Evolutionary conservation across 176 grass and related monocot species (phyloP), one percentile per base, ranked within the genome.

Genomic region (Themeda triandra): DNA sequence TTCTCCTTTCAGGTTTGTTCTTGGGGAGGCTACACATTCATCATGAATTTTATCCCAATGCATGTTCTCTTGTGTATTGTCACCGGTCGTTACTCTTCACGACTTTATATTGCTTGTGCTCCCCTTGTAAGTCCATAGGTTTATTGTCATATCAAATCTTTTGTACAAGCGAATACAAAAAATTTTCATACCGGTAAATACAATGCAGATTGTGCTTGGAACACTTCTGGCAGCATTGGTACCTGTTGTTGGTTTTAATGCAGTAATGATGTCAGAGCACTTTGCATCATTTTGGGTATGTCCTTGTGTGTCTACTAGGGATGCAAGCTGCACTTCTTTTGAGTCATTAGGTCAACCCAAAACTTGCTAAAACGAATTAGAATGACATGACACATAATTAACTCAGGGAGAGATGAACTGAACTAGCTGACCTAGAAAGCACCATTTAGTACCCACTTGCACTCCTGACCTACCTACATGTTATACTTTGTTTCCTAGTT

Each of bases 1-100:
- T 80, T 74, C n/a, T 33, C 82, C 82, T 92, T 89, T 13, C 71
- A 99, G 97, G 97, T 99, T 54, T 99, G 97, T 71, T 99, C 97
- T 79, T 99, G 97, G 97, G 97, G 97, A 90, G 97, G 97, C 48
- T 99, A 99, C 86, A 99, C 97, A 56, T 99, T 99, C 88, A 96
- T 99, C 79, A 96, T 99, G 63, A 99, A 99, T 85, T 92, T 99
- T 79, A 99, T 99, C 63, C 97, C 97, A 13, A 96, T 99, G 88
- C 97, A 99, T 67, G 97, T 99, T 77, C 92, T 99, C 11, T 67
- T 99, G 75, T 99, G 97, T 66, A 96, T 99, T 89, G 84, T 99
- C 80, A 99, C 97, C 46, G 97, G 97, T 30, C 97, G 97, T 59
- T 99, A 96, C 77, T 99, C 97, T 73, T 88, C 93, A 56, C 84